Evolutionary conservation across 768 basidiomycete species (phyloP).

Genomic region (Cystobasidium ongulense): DNA sequence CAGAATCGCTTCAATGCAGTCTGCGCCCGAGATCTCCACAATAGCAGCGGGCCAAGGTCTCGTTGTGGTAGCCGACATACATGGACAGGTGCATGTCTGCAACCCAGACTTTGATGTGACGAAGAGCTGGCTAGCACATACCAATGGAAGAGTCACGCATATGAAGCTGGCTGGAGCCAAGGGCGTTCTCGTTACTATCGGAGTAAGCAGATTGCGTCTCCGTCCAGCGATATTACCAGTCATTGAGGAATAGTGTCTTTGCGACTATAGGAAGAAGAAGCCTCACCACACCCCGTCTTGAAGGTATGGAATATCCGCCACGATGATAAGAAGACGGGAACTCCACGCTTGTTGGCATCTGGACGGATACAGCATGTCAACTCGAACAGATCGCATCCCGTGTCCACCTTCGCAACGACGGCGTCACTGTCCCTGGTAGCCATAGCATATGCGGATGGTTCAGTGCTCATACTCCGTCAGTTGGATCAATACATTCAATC

Average conservation of each 20-base stretch:
- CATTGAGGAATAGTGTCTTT: not conserved
- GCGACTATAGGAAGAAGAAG: conserved; percentile 61
- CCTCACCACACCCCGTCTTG: conserved; percentile 45
- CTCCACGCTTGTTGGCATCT: conserved; percentile 58
- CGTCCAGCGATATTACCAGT: conserved; percentile 10
- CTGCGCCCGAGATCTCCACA: conserved; percentile 53
- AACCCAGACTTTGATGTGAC: conserved; percentile 64
- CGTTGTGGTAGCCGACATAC: conserved; percentile 71
- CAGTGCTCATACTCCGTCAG: conserved; percentile 81
- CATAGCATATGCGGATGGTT: conserved; percentile 89
- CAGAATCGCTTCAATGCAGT: not conserved
- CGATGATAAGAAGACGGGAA: conserved; percentile 54
- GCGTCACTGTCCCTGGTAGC: conserved; percentile 71
- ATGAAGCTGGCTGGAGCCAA: conserved; percentile 63
- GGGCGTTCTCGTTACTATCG: conserved; percentile 76
- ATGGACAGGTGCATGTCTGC: conserved; percentile 70
- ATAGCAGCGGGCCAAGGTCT: conserved; percentile 59
- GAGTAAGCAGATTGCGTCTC: conserved; percentile 52
- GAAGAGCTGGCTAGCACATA: conserved; percentile 71
- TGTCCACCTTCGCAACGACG: conserved; percentile 72
- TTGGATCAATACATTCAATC: conserved; percentile 73
- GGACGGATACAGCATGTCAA: conserved; percentile 67
- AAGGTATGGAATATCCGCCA: conserved; percentile 84
- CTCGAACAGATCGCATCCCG: conserved; percentile 60
- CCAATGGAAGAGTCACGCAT: conserved; percentile 68